Evolutionary conservation across 2,329 filamentous ascomycete genomes (phyloP), one percentile per base, ranked within the genome.

Genomic region (Calonectria pseudoreteaudii): DNA sequence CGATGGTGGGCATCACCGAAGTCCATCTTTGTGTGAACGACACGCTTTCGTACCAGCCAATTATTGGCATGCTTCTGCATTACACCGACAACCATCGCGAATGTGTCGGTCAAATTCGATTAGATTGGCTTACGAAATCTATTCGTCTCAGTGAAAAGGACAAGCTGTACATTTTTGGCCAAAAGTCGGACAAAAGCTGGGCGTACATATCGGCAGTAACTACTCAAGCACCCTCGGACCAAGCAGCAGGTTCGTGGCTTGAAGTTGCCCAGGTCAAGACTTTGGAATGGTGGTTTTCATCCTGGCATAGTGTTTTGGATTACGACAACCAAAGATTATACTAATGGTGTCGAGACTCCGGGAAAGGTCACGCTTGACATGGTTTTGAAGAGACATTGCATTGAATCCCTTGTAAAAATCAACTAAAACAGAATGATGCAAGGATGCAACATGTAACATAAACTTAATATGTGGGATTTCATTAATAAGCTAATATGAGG

Each of bases 221-320:
- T 26, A 41, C 34, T 18, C 34, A n/a, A 5, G 34, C n/a, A 23
- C 56, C 56, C 13, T 23, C 20, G 14, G 56, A 13, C 3, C 56
- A 20, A n/a, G 34, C 14, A 26, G 28, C 20, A 9, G n/a, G 23
- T 18, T 36, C 56, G 16, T 41, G 56, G 34, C 34, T 60, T 28
- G 23, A 60, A 60, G 23, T 60, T 2, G n/a, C 18, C 13, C 56
- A 28, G 23, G 18, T 23, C n/a, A 38, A 7, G 34, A 60, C 23
- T 4, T 41, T 60, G 56, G 56, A 60, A 28, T 60, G 56, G 56
- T 60, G 56, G 56, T 60, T 60, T 28, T 60, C 56, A 26, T 60
- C 56, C 20, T 41, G 34, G 56, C 56, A 41, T n/a, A 60, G 11
- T 28, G 56, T 41, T 20, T 60, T 60, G 16, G 34, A 38, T n/a